A percentile compares a stretch with the other conserved stretches of the same genome.
phyloP scores from a whole-genome alignment of 2,329 filamentous ascomycete species.

The Cladophialophora yegresii region DNA sequence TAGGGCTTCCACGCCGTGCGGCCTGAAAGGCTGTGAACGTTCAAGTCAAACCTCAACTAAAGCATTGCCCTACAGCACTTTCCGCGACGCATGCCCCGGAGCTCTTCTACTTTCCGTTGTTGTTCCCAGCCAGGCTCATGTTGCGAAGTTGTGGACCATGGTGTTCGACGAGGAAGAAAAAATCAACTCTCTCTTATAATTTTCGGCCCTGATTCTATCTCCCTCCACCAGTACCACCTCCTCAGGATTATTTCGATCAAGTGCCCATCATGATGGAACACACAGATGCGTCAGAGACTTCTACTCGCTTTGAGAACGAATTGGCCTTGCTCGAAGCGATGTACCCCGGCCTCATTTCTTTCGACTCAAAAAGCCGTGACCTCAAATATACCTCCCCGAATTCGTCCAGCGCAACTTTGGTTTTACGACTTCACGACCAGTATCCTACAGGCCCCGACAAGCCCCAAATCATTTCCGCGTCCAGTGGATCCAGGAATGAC shows the following conservation, averaged over 20 bases:
- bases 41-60: neutral
- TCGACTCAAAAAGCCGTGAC: constrained; percentile 22
- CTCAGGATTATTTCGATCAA: neutral
- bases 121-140: neutral
- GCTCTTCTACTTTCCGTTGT: neutral
- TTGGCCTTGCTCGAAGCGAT: constrained; percentile 32
- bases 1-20: neutral
- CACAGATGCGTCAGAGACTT: constrained; percentile 2
- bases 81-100: too few species aligned
- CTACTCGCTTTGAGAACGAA: constrained; percentile 28
- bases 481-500: constrained; percentile 22
- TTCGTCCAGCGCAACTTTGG: constrained; percentile 5
- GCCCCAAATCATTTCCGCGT: constrained; percentile 28
- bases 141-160: neutral
- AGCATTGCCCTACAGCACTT: neutral
- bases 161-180: neutral
- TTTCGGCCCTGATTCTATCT: neutral
- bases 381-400: constrained; percentile 22
- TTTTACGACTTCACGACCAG: constrained; percentile 20
- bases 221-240: neutral
- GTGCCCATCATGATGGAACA: neutral
- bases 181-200: neutral
- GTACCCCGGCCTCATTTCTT: constrained; percentile 27
- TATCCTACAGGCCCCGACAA: constrained; percentile 22
- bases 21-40: too few species aligned